Base-by-base conservation (phyloP, 805 yeast species). In the Metschnikowia bowlesiae region DNA sequence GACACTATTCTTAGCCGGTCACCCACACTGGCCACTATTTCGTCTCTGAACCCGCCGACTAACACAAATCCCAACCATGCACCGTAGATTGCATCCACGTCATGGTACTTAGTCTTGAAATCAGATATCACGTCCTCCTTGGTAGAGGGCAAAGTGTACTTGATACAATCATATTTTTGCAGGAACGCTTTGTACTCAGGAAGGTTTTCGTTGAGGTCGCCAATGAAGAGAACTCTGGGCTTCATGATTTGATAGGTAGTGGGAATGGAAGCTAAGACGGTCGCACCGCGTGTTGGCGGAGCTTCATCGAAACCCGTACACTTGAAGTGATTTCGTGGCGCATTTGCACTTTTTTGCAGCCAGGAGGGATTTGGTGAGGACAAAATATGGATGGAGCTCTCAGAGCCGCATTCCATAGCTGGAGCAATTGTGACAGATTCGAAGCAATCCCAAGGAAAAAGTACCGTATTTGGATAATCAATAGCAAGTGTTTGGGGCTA, bases 51-150 rank as follows among this genome's bases (percentile, higher is more conserved):
- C 16, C 85, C 84, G 0, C 84, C 84, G 7, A 79, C 60, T 2
- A 69, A 65, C 32, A 67, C 60, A 53, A 82, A 80, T 1, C 84
- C 85, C 31, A 77, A 70, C 79, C 83, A 81, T 0, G 83, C 84
- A 1, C 79, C 83, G 61, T 81, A 83, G 10, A 83, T 78, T 8
- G 80, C 87, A 8, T 60, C 67, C 49, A 80, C 61, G 58, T 75
- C 55, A 43, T 72, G 65, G 48, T 77, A 78, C 29, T 69, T 64
- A 10, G 68, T 53, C n/a, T 66, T 35, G 54, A 79, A 69, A 51
- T 74, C 78, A 18, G 62, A 52, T 35, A 72, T 61, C 34, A 81
- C 69, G 45, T 70, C 69, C 14, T 73, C 78, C 37, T 66, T 59
- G 5, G 80, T 65, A 6, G 79, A 63, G 29, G 61, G 54, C 18